These are phyloP conservation scores for Xylaria sp. DNA, from an alignment of 2,329 filamentous ascomycete species.

Conservation along the genomic window DNA sequence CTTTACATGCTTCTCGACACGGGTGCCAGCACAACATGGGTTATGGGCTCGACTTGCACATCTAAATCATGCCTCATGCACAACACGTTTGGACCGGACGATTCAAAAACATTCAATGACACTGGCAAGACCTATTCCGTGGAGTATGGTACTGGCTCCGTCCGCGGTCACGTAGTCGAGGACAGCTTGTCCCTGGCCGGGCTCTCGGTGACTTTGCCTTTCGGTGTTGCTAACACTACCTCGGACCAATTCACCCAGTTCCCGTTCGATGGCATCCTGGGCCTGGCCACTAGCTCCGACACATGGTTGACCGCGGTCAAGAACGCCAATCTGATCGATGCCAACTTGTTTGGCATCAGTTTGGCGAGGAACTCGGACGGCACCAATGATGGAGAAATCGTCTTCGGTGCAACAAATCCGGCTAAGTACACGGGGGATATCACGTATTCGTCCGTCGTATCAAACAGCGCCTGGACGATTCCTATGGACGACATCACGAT, in stretches of 20 bases:
- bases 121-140: constrained; percentile 69
- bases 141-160: constrained; percentile 79
- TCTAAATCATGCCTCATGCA: constrained; percentile 74
- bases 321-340: constrained; percentile 62
- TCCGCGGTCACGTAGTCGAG: constrained; percentile 71
- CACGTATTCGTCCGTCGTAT: constrained; percentile 67
- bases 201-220: constrained; percentile 70
- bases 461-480: constrained; percentile 73
- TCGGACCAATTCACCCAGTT: constrained; percentile 80
- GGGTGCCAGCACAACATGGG: constrained; percentile 80
- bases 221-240: constrained; percentile 77
- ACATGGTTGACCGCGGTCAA: constrained; percentile 74
- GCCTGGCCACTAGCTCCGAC: constrained; percentile 74
- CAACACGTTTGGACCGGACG: constrained; percentile 71
- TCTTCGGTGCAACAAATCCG: constrained; percentile 76
- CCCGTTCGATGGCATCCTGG: constrained; percentile 88
- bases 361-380: constrained; percentile 74
- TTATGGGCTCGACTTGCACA: constrained; percentile 77
- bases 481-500: constrained; percentile 72
- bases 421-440: constrained; percentile 75
- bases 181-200: constrained; percentile 76
- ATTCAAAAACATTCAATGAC: constrained; percentile 71
- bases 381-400: constrained; percentile 77
- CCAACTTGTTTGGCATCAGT: constrained; percentile 77
- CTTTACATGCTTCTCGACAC: constrained; percentile 73